phyloP scores from a whole-genome alignment of 164 flowering plant species.

The Vitis riparia region DNA sequence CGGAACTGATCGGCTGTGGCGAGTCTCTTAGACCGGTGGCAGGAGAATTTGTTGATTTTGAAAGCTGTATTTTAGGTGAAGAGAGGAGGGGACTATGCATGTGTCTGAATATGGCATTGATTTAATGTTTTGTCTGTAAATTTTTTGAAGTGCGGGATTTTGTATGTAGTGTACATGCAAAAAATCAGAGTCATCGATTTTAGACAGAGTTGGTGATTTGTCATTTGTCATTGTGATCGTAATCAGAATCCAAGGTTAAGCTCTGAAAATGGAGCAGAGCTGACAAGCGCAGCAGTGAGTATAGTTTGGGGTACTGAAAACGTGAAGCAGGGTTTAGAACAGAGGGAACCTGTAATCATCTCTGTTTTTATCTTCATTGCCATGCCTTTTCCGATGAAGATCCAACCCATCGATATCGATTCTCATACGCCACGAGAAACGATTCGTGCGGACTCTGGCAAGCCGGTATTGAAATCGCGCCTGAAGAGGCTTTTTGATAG shows the following conservation, averaged over 20 bases:
- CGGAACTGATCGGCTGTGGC: too few species aligned
- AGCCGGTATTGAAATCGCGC: conserved; percentile 72
- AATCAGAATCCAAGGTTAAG: conserved; percentile 3
- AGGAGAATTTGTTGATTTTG: not conserved
- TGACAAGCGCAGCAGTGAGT: conserved; percentile 8
- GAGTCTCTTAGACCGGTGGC: not conserved
- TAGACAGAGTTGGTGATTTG: not conserved
- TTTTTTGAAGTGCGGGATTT: not conserved
- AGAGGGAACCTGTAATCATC: not conserved
- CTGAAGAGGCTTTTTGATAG: conserved; percentile 80
- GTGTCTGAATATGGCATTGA: conserved; percentile 5
- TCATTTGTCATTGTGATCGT: not conserved
- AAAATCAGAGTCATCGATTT: not conserved
- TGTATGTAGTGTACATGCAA: not conserved
- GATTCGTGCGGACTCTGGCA: conserved; percentile 37
- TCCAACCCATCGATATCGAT: conserved; percentile 74
- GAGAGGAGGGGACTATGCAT: not conserved
- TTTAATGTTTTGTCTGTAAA: not conserved
- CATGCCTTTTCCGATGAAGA: conserved; percentile 77
- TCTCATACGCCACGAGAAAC: conserved; percentile 17
- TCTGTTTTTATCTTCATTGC: not conserved
- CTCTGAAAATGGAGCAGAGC: conserved; percentile 24
- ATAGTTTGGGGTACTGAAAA: conserved; percentile 4
- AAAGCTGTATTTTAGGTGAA: not conserved
- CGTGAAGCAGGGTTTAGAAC: not conserved